Conservation (phyloP, 345 rosid species). For the Eucalyptus caleyi region DNA sequence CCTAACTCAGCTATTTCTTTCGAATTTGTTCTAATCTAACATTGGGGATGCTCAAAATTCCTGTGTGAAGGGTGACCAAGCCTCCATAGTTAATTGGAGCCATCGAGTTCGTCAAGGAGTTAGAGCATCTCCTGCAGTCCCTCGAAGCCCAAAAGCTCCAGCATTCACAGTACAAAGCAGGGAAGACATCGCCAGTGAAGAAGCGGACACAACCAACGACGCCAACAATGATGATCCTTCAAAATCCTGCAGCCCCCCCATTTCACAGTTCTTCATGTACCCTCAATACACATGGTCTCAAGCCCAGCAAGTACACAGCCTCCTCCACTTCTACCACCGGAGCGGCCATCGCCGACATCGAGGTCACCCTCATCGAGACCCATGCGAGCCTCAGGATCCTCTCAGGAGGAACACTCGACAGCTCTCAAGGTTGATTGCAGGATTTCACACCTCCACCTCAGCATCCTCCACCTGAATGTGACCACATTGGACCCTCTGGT, state of each 20-base stretch:
- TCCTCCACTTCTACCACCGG: constrained; percentile 26
- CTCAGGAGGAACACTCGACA: constrained; percentile 37
- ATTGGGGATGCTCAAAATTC: background rate
- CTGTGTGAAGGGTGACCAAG: constrained; percentile 68
- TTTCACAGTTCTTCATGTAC: constrained; percentile 40
- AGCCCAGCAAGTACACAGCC: constrained; percentile 28
- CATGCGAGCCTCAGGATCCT: constrained; percentile 82
- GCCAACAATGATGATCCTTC: background rate
- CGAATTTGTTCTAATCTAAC: background rate
- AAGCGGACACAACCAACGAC: background rate
- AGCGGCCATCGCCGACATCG: constrained; percentile 54
- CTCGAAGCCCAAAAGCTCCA: constrained; percentile 59
- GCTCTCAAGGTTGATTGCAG: constrained; percentile 48
- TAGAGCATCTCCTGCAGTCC: constrained; percentile 55
- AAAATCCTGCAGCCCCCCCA: constrained; percentile 1
- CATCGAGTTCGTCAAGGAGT: constrained; percentile 80
- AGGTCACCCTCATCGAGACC: constrained; percentile 75
- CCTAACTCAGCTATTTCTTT: background rate
- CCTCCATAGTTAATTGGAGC: constrained; percentile 90
- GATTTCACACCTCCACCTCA: constrained; percentile 56
- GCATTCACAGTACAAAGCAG: background rate
- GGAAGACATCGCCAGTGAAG: background rate
- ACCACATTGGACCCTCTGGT: constrained; percentile 38
- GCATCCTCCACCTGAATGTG: constrained; percentile 69
- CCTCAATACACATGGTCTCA: constrained; percentile 53